Percentiles rank a stretch among this genome's conserved stretches.
phyloP scores from a whole-genome alignment of 2,329 filamentous ascomycete genomes.

The Claviceps spartinae region DNA sequence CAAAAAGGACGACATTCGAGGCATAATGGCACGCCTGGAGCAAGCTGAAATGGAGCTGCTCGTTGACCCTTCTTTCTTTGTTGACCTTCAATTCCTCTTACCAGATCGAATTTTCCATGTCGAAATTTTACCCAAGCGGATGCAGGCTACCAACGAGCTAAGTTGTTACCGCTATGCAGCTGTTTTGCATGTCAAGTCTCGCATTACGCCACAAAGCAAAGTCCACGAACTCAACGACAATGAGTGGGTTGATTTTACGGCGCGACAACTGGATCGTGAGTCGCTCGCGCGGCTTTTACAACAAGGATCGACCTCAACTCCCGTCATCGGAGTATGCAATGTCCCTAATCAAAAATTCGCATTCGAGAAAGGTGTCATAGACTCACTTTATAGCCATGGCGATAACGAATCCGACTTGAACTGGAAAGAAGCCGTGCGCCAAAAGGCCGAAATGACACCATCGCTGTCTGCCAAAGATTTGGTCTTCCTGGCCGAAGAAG shows the following conservation, averaged over 20 bases:
- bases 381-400: not conserved
- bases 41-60: constrained; percentile 11
- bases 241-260: constrained; percentile 5
- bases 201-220: not conserved
- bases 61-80: constrained; percentile 15
- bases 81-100: constrained; percentile 3
- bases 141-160: constrained; percentile 15
- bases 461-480: constrained; percentile 8
- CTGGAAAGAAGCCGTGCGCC: not conserved
- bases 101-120: constrained; percentile 11
- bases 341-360: not conserved
- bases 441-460: not conserved
- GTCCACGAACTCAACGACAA: not conserved
- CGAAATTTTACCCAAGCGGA: constrained; percentile 14
- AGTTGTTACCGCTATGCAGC: constrained; percentile 14
- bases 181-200: constrained; percentile 9
- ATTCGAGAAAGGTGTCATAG: not conserved
- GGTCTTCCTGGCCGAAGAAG: constrained; percentile 11
- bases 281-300: not conserved
- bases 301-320: not conserved
- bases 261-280: not conserved
- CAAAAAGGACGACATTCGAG: not conserved
- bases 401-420: not conserved
- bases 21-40: constrained; percentile 6
- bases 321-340: not conserved